Base-by-base conservation (phyloP, 129 eudicot species). In the Smallanthus sonchifolius region DNA sequence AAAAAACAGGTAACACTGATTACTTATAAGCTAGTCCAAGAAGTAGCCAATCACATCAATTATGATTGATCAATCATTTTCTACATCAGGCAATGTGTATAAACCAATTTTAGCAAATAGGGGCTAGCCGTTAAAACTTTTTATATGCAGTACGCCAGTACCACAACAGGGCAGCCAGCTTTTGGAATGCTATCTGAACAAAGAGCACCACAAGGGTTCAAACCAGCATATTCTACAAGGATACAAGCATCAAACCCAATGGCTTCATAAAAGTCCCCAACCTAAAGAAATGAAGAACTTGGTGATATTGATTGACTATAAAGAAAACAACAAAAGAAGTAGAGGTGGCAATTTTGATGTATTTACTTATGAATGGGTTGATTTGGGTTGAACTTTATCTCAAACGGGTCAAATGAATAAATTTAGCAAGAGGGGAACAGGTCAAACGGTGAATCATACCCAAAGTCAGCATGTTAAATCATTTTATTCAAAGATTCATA, bases 151-250 rank as follows among this genome's bases (percentile, higher is more conserved):
- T n/a, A n/a, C n/a, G n/a, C n/a, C n/a, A n/a, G n/a, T 91, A 91
- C 97, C 92, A 91, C 86, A 45, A 86, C 92, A 78, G 97, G 97
- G 74, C 99, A 91, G 1, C 99, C 99, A 79, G 99, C 97, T 82
- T 84, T 91, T 34, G 99, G 99, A 73, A 88, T 81, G 83, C 92
- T 83, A 68, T 95, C 96, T 19, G 99, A 80, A 32, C 97, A 96
- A 54, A 87, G 44, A 74, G 97, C 99, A 68, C 99, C 99, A 87
- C 91, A 88, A 39, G 99, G 99, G 80, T 95, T 95, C 61, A 95
- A 81, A 70, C 99, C 99, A 80, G 99, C 99, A 73, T 86, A 91
- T 76, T 95, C 99, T 72, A 95, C 99, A 68, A 95, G 96, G 70
- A 91, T 65, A 80, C 99, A 95, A 55, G 99, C 99, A 82, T 95